Conservation (phyloP, 2,329 filamentous ascomycete species). For the Botrytis pseudocinerea region DNA sequence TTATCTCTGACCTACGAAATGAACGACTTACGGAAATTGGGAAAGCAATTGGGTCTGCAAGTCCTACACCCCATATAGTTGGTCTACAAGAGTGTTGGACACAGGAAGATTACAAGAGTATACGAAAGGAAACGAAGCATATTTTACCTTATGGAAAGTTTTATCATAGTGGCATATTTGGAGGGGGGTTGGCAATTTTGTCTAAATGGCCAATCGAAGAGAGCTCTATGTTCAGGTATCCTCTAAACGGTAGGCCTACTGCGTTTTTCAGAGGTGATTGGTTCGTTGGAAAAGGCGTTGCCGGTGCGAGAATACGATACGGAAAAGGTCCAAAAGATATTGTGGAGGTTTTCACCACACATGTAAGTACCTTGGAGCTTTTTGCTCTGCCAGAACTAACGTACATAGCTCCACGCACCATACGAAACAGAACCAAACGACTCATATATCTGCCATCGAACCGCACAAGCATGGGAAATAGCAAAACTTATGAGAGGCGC, state of each 20-base stretch:
- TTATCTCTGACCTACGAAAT: slow-evolving; percentile 73
- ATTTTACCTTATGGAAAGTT: slow-evolving; percentile 90
- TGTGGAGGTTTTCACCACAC: slow-evolving; percentile 89
- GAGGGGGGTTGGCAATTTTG: slow-evolving; percentile 83
- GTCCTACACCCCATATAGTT: slow-evolving; percentile 77
- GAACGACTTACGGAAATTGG: slow-evolving; percentile 84
- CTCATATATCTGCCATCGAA: slow-evolving; percentile 86
- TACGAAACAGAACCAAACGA: slow-evolving; percentile 80
- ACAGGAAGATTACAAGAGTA: slow-evolving; percentile 76
- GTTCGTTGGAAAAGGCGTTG: slow-evolving; percentile 94
- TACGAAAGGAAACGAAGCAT: slow-evolving; percentile 70
- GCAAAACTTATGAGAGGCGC: slow-evolving; percentile 84
- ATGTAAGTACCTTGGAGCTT: slow-evolving; percentile 52
- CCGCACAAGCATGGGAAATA: slow-evolving; percentile 93
- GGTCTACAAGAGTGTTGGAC: slow-evolving; percentile 96
- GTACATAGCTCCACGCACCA: slow-evolving; percentile 69
- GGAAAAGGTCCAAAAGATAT: slow-evolving; percentile 65
- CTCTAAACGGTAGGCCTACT: slow-evolving; percentile 89
- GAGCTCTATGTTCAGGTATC: slow-evolving; percentile 81
- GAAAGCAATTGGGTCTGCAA: slow-evolving; percentile 67
- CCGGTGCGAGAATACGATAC: slow-evolving; percentile 75
- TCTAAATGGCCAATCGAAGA: slow-evolving; percentile 92
- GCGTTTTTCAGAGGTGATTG: slow-evolving; percentile 95
- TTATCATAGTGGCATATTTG: slow-evolving; percentile 87
- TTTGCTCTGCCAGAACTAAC: slow-evolving; percentile 44